Conservation (phyloP, 1,139 yeast species). For the Yamadazyma diospyri region DNA sequence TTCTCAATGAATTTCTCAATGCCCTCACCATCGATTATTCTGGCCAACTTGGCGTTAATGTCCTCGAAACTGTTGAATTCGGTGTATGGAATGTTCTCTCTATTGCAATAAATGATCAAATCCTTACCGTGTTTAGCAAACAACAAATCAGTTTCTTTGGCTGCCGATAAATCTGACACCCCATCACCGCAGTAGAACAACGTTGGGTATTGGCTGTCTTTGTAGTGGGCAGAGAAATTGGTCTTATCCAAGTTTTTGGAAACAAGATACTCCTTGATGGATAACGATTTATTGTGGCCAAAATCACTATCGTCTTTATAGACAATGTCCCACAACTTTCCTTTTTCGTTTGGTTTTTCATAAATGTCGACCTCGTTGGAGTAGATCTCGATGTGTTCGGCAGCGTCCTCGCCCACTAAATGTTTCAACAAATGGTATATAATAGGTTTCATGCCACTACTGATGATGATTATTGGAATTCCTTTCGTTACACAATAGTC, state of each 20-base stretch:
- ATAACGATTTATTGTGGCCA: conserved; percentile 91
- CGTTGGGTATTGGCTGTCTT: conserved; percentile 32
- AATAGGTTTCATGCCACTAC: conserved; percentile 91
- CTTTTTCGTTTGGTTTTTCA: conserved; percentile 24
- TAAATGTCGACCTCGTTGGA: conserved; percentile 67
- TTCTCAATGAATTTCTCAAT: conserved; percentile 30
- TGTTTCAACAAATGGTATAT: conserved; percentile 71
- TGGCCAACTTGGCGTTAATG: conserved; percentile 53
- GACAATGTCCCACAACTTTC: conserved; percentile 73
- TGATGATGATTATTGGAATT: conserved; percentile 77
- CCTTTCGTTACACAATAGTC: conserved; percentile 69
- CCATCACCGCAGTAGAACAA: conserved; percentile 97
- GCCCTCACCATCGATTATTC: conserved; percentile 27
- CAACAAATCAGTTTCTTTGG: conserved; percentile 86
- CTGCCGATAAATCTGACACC: conserved; percentile 91
- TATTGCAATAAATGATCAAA: conserved; percentile 75
- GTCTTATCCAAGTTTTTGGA: conserved; percentile 31
- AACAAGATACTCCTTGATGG: conserved; percentile 64
- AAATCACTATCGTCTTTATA: conserved; percentile 82
- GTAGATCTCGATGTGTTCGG: conserved; percentile 70
- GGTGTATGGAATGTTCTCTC: conserved; percentile 78
- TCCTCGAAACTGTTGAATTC: conserved; percentile 76
- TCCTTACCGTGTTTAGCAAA: conserved; percentile 95
- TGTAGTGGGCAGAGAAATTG: not conserved
- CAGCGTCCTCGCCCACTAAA: conserved; percentile 75